Conservation (phyloP, 2,329 filamentous ascomycete genomes). For the Colletotrichum sojae region DNA sequence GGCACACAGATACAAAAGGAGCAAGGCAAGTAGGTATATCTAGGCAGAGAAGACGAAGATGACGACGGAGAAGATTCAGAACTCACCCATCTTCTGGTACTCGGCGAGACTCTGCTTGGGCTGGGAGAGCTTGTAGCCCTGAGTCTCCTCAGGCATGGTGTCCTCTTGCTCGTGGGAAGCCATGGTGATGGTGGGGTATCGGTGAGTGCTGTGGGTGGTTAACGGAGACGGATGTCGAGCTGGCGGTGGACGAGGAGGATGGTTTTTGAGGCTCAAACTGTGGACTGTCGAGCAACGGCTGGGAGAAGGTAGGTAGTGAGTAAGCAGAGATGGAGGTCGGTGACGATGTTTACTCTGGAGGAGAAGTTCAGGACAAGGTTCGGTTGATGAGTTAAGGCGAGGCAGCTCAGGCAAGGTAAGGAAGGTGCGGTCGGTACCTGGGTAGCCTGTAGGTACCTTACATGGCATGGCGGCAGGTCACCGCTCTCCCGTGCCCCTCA, state of each 20-base stretch:
- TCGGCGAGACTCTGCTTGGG: conserved; percentile 96
- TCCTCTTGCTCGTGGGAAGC: conserved; percentile 80
- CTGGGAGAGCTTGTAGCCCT: conserved; percentile 98
- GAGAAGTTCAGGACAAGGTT: conserved; percentile 30
- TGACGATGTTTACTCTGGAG: conserved; percentile 37
- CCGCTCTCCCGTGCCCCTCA: conserved; percentile 39
- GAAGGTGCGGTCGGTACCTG: conserved; percentile 12
- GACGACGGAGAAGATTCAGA: conserved; percentile 12
- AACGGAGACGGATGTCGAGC: neutral
- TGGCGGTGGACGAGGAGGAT: too few species aligned
- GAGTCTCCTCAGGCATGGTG: conserved; percentile 86
- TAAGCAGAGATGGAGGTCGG: conserved; percentile 19
- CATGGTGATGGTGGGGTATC: conserved; percentile 63
- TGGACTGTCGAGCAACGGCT: neutral
- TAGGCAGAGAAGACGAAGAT: conserved; percentile 2
- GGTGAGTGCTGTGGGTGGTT: conserved; percentile 18
- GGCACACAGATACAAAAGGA: too few species aligned
- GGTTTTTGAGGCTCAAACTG: too few species aligned
- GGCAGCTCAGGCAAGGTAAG: neutral
- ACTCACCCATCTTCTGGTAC: conserved; percentile 92
- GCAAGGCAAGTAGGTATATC: neutral
- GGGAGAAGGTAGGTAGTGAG: conserved; percentile 21
- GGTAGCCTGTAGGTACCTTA: too few species aligned
- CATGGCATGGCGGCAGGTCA: conserved; percentile 23
- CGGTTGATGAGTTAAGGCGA: conserved; percentile 21